Conservation (phyloP, 345 rosid species). For the Passiflora organensis region DNA sequence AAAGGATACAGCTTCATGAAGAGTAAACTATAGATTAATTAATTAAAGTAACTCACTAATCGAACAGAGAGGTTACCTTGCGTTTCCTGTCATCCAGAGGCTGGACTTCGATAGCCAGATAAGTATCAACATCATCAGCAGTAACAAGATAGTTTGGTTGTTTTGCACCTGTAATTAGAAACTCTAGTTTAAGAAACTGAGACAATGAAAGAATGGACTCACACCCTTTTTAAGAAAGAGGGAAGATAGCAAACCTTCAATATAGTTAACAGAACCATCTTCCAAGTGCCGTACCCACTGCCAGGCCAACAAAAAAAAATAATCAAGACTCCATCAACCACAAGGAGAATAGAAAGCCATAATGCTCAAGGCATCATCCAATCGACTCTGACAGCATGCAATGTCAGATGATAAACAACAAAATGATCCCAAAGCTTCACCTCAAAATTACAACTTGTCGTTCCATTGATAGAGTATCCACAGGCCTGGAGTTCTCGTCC, state of each 20-base stretch:
- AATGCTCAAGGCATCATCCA: slow-evolving; percentile 4
- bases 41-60: not conserved
- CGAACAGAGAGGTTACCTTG: slow-evolving; percentile 49
- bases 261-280: slow-evolving; percentile 92
- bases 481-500: slow-evolving; percentile 89
- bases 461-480: slow-evolving; percentile 91
- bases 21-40: slow-evolving; percentile 3
- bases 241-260: slow-evolving; percentile 70
- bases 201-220: too few relatives aligned
- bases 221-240: slow-evolving; percentile 2
- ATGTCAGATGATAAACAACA: not conserved
- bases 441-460: slow-evolving; percentile 98
- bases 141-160: slow-evolving; percentile 95
- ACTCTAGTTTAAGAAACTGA: slow-evolving; percentile 11
- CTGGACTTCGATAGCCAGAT: slow-evolving; percentile 98
- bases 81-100: slow-evolving; percentile 91
- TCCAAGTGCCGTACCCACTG: slow-evolving; percentile 99
- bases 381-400: slow-evolving; percentile 6
- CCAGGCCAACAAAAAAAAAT: slow-evolving; percentile 19
- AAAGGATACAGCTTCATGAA: not conserved
- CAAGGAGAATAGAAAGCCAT: not conserved
- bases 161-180: slow-evolving; percentile 75
- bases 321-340: slow-evolving; percentile 9
- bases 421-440: slow-evolving; percentile 33
- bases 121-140: slow-evolving; percentile 88